These are phyloP conservation scores for Brassica juncea DNA, from an alignment of 345 rosid genomes.

Conservation along the genomic window DNA sequence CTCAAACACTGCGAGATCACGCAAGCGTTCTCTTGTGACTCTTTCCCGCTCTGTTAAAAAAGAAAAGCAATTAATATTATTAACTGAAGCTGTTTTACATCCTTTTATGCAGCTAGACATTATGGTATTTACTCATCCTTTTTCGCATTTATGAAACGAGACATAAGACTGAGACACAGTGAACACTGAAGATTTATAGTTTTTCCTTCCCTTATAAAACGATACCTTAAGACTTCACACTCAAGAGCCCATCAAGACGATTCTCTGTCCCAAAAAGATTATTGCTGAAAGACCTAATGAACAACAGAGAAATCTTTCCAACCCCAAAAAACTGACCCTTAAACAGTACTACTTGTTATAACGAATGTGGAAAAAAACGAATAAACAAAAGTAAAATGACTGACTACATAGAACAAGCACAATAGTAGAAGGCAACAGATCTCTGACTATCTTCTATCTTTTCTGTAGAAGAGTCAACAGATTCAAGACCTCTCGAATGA, in stretches of 20 bases:
- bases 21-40: constrained; percentile 68
- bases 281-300: not conserved
- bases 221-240: not conserved
- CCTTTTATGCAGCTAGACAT: not conserved
- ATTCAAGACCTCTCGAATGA: not conserved
- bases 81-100: constrained; percentile 2
- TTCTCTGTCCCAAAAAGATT: not conserved
- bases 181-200: not conserved
- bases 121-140: not conserved
- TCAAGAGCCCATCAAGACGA: not conserved
- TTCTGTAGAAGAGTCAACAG: no score
- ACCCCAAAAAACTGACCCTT: no score
- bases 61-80: not conserved
- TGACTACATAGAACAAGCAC: no score
- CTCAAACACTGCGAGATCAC: constrained; percentile 79
- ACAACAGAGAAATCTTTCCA: no score
- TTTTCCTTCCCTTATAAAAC: no score
- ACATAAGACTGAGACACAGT: not conserved
- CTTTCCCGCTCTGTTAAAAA: constrained; percentile 62
- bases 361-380: no score
- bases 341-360: no score
- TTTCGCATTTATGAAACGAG: not conserved
- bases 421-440: no score
- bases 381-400: no score
- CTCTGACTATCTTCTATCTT: no score